Percentiles rank a stretch among this genome's conserved stretches.
Conservation (phyloP, 2,329 filamentous ascomycete species). For the Aspergillus sp. region DNA sequence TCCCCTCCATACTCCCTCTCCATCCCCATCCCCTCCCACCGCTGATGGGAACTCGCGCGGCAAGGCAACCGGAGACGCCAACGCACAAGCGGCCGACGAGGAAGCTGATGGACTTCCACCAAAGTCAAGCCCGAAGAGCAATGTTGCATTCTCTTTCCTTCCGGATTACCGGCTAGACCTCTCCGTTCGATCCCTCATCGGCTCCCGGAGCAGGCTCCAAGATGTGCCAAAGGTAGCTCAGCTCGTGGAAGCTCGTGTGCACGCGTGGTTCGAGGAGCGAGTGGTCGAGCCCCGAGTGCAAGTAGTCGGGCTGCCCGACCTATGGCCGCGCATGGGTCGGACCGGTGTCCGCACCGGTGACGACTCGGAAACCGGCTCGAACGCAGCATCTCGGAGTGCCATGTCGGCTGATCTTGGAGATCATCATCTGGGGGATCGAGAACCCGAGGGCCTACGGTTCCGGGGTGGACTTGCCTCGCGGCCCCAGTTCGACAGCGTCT, state of each 20-base stretch:
- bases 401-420: slow-evolving; percentile 31
- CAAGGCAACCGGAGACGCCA: slow-evolving; percentile 17
- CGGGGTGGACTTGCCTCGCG: slow-evolving; percentile 31
- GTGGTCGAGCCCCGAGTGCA: slow-evolving; percentile 67
- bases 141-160: slow-evolving; percentile 87
- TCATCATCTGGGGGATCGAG: slow-evolving; percentile 23
- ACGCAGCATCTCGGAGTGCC: slow-evolving; percentile 34
- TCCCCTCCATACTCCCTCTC: slow-evolving; percentile 38
- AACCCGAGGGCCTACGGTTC: slow-evolving; percentile 38
- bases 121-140: slow-evolving; percentile 67
- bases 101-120: slow-evolving; percentile 15
- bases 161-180: slow-evolving; percentile 66
- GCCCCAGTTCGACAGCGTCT: slow-evolving; percentile 33
- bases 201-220: slow-evolving; percentile 63
- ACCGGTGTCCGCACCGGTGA: slow-evolving; percentile 47
- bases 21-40: slow-evolving; percentile 32
- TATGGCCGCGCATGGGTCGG: slow-evolving; percentile 62
- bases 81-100: slow-evolving; percentile 3
- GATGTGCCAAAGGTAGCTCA: slow-evolving; percentile 69
- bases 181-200: slow-evolving; percentile 65
- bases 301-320: slow-evolving; percentile 62
- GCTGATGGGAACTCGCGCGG: slow-evolving; percentile 18
- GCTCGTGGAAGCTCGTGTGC: slow-evolving; percentile 64
- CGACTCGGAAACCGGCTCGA: slow-evolving; percentile 43
- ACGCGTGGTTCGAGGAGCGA: slow-evolving; percentile 68